These are phyloP conservation scores for Eutypella sp. DNA, from an alignment of 2,329 filamentous ascomycete species.

Conservation along the genomic window DNA sequence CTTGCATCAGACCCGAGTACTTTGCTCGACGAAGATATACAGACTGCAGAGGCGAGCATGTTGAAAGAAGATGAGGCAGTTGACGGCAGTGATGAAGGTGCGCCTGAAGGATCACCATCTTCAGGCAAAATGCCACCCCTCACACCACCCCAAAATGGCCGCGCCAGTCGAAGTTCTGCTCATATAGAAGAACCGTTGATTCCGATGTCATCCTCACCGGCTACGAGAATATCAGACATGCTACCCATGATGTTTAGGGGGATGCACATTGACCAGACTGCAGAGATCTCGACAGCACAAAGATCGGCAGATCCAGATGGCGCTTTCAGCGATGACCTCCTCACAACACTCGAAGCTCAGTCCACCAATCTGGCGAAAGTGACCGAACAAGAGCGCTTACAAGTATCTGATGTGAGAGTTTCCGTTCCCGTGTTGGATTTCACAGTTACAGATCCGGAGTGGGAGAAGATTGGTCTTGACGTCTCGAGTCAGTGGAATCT, in stretches of 20 bases:
- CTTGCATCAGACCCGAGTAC: constrained; percentile 20
- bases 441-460: constrained; percentile 18
- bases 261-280: constrained; percentile 13
- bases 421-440: constrained; percentile 25
- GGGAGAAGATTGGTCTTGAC: constrained; percentile 13
- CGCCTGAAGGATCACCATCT: constrained; percentile 6
- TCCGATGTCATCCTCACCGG: constrained; percentile 9
- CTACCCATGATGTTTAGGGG: constrained; percentile 9
- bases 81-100: too few relatives aligned
- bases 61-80: constrained; percentile 7
- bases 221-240: constrained; percentile 3
- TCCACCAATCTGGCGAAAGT: constrained; percentile 8
- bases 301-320: constrained; percentile 1
- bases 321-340: constrained; percentile 10
- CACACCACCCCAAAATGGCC: background rate
- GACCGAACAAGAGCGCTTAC: constrained; percentile 24
- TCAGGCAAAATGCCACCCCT: constrained; percentile 7
- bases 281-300: background rate
- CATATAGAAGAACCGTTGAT: constrained; percentile 22
- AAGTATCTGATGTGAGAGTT: constrained; percentile 20
- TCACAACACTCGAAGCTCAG: constrained; percentile 11
- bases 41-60: constrained; percentile 15
- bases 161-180: constrained; percentile 11
- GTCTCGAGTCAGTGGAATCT: constrained; percentile 12
- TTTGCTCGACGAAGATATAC: constrained; percentile 22